phyloP scores from a whole-genome alignment of 129 eudicot species.

The Rutidosis leptorrhynchoides region DNA sequence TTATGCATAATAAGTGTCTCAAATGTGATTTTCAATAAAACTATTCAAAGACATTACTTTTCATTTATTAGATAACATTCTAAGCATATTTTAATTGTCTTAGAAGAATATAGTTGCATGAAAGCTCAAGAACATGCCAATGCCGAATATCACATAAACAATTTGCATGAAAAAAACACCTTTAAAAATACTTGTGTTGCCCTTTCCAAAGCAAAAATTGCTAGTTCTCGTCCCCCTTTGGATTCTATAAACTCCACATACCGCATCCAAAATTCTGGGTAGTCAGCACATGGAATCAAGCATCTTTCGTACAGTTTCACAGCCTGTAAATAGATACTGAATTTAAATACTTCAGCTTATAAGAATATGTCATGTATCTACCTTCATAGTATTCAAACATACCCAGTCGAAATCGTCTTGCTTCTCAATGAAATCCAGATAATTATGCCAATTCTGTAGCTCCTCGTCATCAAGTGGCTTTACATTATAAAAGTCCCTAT shows the following conservation, averaged over 20 bases:
- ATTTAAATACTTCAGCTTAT: constrained; percentile 17
- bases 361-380: constrained; percentile 19
- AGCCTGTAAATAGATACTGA: constrained; percentile 50
- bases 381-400: constrained; percentile 23
- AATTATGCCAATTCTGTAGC: constrained; percentile 73
- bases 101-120: neutral
- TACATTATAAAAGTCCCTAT: constrained; percentile 54
- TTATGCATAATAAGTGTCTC: neutral
- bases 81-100: neutral
- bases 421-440: constrained; percentile 75
- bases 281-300: constrained; percentile 83
- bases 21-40: neutral
- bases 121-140: constrained; percentile 1
- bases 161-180: constrained; percentile 45
- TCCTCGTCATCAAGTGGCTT: constrained; percentile 69
- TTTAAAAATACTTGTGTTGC: constrained; percentile 67
- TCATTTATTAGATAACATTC: neutral
- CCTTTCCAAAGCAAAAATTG: constrained; percentile 65
- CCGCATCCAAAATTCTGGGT: constrained; percentile 98
- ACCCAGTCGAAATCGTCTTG: constrained; percentile 85
- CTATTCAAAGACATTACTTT: neutral
- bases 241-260: constrained; percentile 85
- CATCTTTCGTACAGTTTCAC: constrained; percentile 83
- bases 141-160: constrained; percentile 11
- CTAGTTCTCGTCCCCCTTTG: constrained; percentile 81